Percentiles rank a stretch among this genome's conserved stretches.
Conservation (phyloP, 1,139 yeast genomes). For the Kodamaea sp. region DNA sequence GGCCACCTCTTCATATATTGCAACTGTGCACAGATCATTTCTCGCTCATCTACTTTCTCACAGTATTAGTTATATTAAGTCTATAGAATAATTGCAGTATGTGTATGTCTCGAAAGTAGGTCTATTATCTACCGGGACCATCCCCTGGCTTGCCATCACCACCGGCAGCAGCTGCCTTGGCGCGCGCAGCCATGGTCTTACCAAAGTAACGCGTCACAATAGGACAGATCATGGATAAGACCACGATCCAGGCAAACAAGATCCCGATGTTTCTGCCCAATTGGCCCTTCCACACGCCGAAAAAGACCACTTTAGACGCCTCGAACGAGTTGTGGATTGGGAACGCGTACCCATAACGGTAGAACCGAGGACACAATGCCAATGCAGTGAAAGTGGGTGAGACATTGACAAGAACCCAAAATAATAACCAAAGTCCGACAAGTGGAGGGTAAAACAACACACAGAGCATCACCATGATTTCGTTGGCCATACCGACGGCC, state of each 20-base stretch:
- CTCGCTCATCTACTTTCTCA: too few species aligned
- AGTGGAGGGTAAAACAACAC: conserved; percentile 38
- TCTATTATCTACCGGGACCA: too few species aligned
- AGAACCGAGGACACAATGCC: conserved; percentile 53
- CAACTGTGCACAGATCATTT: too few species aligned
- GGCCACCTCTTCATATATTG: too few species aligned
- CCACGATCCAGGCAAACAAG: conserved; percentile 56
- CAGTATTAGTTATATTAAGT: too few species aligned
- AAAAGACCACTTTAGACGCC: conserved; percentile 55
- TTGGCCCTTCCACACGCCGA: conserved; percentile 54
- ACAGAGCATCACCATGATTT: conserved; percentile 36
- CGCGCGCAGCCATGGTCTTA: conserved; percentile 28
- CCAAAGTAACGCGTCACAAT: conserved; percentile 32
- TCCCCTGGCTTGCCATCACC: too few species aligned
- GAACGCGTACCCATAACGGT: conserved; percentile 63
- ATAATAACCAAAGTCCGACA: conserved; percentile 58
- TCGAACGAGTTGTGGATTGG: conserved; percentile 65
- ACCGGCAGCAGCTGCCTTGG: conserved; percentile 12
- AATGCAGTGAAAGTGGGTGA: conserved; percentile 64
- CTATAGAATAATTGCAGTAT: too few species aligned
- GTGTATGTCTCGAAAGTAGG: too few species aligned
- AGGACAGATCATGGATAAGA: conserved; percentile 40
- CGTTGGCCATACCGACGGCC: conserved; percentile 46
- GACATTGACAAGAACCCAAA: conserved; percentile 61
- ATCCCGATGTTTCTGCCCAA: conserved; percentile 62